Evolutionary conservation across 1,284 basidiomycete species (phyloP).

Genomic region (Xerocomus minutiporus): DNA sequence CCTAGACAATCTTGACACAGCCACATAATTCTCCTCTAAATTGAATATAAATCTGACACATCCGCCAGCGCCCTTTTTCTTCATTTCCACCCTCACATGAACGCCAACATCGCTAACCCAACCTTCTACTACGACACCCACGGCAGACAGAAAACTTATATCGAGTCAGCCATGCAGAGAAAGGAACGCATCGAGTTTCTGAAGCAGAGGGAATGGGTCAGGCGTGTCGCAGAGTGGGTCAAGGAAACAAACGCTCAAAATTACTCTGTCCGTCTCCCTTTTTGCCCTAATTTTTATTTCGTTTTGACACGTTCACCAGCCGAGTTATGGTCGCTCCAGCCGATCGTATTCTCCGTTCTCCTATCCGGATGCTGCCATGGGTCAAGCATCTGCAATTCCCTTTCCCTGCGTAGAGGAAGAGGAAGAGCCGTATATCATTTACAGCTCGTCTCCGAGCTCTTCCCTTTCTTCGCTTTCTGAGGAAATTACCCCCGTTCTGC

Average conservation of each 20-base stretch:
- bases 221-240: conserved; percentile 36
- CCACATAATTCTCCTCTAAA: conserved; percentile 17
- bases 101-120: not conserved
- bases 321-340: conserved; percentile 17
- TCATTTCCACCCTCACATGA: conserved; percentile 9
- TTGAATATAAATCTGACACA: conserved; percentile 14
- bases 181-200: conserved; percentile 34
- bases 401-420: conserved; percentile 30
- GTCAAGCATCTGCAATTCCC: conserved; percentile 23
- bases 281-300: not conserved
- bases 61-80: not conserved
- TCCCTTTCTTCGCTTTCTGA: conserved; percentile 33
- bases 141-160: conserved; percentile 28
- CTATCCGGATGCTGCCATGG: conserved; percentile 9
- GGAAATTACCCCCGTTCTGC: conserved; percentile 29
- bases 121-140: conserved; percentile 20
- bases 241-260: conserved; percentile 32
- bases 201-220: conserved; percentile 33
- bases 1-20: conserved; percentile 30
- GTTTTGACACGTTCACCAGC: conserved; percentile 10
- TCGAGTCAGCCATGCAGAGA: conserved; percentile 27
- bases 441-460: conserved; percentile 34
- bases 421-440: conserved; percentile 33
- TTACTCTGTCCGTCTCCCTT: conserved; percentile 16
- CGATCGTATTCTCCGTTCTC: conserved; percentile 11